Evolutionary conservation across 805 yeast genomes (phyloP), one percentile per base, ranked within the genome.

Genomic region (Lipomyces starkeyi): DNA sequence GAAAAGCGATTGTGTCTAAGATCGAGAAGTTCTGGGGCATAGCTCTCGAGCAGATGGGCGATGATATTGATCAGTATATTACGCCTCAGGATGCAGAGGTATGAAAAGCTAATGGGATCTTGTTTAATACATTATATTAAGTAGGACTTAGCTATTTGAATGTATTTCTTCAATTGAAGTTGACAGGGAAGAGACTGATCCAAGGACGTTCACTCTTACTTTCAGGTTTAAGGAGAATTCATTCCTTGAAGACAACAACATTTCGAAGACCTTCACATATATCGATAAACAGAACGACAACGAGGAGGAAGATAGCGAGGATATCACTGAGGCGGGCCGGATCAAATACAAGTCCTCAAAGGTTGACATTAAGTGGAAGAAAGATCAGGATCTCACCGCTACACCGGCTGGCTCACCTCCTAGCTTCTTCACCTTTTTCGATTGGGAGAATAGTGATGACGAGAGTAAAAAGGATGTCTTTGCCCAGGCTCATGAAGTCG

Each of bases 391-490:
- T 71, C 91, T 96, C 0, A 74, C 76, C 2, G 73, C 78, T 58
- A 83, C 89, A 57, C 81, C 82, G 61, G 78, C 59, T 8, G 71
- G 71, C 25, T 63, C 53, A 11, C 66, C 80, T 55, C 80, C 82
- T 53, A 81, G 82, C 37, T 79, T 86, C 57, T 88, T 88, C 75
- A 87, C 94, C 14, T 89, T 94, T 74, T 93, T 94, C 78, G 89
- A 92, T 5, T 93, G 93, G 88, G 93, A 93, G 76, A 81, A 82
- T 59, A 93, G 96, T 93, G 89, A 95, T 0, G 97, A 97, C 0
- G 77, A 79, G 47, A 88, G 88, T 71, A 89, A 91, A 1, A 90
- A 91, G 1, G 81, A 91, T 87, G 78, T 95, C 76, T 91, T 87
- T 75, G 84, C 93, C 69, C 83, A 85, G 65, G 97, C 97, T 29